phyloP scores from a whole-genome alignment of 192 early-diverging fungal genomes.

The Linnemannia elongata region DNA sequence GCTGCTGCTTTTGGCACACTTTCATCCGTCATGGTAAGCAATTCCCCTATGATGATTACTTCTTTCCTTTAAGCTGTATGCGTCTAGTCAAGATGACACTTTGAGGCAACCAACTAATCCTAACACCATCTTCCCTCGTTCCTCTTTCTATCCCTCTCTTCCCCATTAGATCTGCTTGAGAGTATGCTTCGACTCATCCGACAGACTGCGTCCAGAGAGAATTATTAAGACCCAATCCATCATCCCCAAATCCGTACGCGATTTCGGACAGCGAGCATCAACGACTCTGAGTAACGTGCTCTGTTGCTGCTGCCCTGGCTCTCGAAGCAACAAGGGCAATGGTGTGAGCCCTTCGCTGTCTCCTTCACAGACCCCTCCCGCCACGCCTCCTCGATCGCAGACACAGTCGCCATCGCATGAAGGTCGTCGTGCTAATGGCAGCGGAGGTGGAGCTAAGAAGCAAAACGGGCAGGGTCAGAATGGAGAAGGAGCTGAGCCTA shows the following conservation, averaged over 20 bases:
- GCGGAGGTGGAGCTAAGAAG: neutral
- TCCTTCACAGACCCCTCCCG: neutral
- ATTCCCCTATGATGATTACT: neutral
- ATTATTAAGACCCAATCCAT: slow-evolving; percentile 37
- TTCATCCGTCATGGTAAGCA: slow-evolving; percentile 60
- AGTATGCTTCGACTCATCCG: slow-evolving; percentile 46
- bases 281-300: neutral
- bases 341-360: slow-evolving; percentile 3
- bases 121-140: neutral
- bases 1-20: slow-evolving; percentile 76
- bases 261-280: neutral
- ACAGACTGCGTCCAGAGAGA: slow-evolving; percentile 38
- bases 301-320: slow-evolving; percentile 23
- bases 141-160: neutral
- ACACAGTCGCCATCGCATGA: neutral
- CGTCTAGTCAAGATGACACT: neutral
- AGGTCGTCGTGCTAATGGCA: neutral
- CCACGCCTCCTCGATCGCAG: neutral
- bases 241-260: slow-evolving; percentile 7
- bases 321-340: neutral
- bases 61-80: neutral
- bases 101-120: neutral
- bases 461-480: neutral
- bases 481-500: slow-evolving; percentile 13
- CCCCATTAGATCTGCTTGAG: slow-evolving; percentile 39